Evolutionary conservation across 208 protist species (phyloP).

Genomic region (Leishmania major): DNA sequence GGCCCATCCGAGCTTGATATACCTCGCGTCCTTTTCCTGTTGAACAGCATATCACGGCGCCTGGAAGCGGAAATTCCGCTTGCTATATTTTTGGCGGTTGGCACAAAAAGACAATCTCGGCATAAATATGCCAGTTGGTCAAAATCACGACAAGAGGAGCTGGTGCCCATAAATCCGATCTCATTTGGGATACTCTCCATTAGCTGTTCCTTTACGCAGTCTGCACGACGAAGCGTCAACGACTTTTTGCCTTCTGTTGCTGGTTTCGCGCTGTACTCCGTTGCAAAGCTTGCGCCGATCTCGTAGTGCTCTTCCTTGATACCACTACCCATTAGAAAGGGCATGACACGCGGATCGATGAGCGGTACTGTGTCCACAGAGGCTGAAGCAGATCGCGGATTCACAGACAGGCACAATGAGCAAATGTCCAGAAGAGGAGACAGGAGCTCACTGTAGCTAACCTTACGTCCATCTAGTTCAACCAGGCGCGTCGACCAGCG

Average conservation of each 20-base stretch:
- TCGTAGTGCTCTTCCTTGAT: constrained; percentile 1
- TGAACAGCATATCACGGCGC: constrained; percentile 47
- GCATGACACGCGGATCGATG: constrained; percentile 46
- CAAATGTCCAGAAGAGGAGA: constrained; percentile 52
- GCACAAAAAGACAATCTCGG: constrained; percentile 52
- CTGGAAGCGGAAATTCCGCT: constrained; percentile 8
- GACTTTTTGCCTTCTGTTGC: constrained; percentile 12
- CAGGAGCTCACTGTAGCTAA: constrained; percentile 51
- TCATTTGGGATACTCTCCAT: constrained; percentile 57
- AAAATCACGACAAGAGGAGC: constrained; percentile 70
- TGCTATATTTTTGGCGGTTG: constrained; percentile 11
- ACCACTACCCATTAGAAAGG: constrained; percentile 11
- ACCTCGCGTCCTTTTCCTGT: constrained; percentile 43
- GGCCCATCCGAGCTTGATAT: constrained; percentile 26
- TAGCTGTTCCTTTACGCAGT: constrained; percentile 34
- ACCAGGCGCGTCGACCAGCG: constrained; percentile 52
- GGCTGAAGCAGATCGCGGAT: constrained; percentile 29
- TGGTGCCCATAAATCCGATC: constrained; percentile 57
- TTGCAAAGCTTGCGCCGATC: not conserved
- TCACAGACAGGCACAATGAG: constrained; percentile 54
- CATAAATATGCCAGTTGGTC: constrained; percentile 73
- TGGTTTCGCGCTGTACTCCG: not conserved
- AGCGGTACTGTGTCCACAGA: constrained; percentile 61
- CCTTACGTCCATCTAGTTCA: constrained; percentile 20
- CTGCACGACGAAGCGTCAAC: constrained; percentile 25